These are phyloP conservation scores for Dacryopinax primogenitus DNA, from an alignment of 768 basidiomycete species.

Conservation along the genomic window DNA sequence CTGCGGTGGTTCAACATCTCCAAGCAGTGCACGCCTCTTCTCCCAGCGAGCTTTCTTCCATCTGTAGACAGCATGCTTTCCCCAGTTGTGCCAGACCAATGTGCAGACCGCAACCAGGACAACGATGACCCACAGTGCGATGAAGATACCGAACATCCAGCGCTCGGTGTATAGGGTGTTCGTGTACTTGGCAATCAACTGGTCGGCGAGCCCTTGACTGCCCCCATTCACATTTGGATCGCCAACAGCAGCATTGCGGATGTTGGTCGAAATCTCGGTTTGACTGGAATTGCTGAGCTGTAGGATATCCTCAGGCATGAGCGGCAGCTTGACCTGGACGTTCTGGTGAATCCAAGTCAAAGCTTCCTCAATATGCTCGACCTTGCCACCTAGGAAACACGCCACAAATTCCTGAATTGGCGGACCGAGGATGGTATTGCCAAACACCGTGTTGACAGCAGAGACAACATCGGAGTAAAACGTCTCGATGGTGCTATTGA, in stretches of 20 bases:
- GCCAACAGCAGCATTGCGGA: conserved; percentile 63
- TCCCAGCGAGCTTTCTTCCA: conserved; percentile 7
- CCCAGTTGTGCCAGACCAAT: conserved; percentile 24
- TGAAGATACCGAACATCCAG: conserved; percentile 69
- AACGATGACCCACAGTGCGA: conserved; percentile 71
- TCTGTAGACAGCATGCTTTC: background rate
- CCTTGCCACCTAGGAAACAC: conserved; percentile 86
- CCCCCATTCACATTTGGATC: conserved; percentile 41
- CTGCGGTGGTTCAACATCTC: background rate
- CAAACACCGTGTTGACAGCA: conserved; percentile 65
- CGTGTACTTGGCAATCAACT: conserved; percentile 61
- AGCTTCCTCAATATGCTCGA: conserved; percentile 71
- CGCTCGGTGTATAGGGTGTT: conserved; percentile 64
- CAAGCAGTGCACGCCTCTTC: background rate
- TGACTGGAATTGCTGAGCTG: conserved; percentile 60
- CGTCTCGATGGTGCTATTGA: conserved; percentile 72
- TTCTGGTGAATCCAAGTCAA: conserved; percentile 87
- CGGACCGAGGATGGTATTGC: conserved; percentile 64
- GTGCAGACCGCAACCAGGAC: conserved; percentile 52
- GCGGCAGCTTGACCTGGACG: conserved; percentile 65
- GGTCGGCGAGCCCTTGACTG: conserved; percentile 51
- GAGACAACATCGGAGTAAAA: conserved; percentile 82
- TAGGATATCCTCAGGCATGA: conserved; percentile 60
- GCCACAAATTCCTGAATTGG: conserved; percentile 77
- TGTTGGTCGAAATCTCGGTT: conserved; percentile 63